A percentile compares a stretch with the other conserved stretches of the same genome.
These are phyloP conservation scores for Amanita molliuscula DNA, from an alignment of 768 basidiomycete species.

Conservation along the genomic window DNA sequence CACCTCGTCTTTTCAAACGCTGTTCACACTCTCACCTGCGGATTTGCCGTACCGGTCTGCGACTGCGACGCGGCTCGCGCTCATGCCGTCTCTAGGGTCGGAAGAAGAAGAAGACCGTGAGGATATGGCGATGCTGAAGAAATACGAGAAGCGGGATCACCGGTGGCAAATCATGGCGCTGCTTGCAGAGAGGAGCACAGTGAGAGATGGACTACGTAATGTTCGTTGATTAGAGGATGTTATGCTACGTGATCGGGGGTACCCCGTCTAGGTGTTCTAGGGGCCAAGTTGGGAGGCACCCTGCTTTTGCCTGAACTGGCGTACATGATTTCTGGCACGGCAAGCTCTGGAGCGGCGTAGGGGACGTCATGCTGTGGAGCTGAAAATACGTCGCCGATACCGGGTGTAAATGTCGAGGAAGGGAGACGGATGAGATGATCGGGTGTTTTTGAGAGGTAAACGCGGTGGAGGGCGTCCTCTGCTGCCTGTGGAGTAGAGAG, in stretches of 20 bases:
- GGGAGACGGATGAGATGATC: constrained; percentile 60
- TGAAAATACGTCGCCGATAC: constrained; percentile 43
- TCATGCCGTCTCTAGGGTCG: constrained; percentile 18
- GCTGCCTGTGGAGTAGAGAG: constrained; percentile 43
- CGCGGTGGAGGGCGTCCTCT: constrained; percentile 73
- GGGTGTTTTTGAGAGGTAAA: constrained; percentile 76
- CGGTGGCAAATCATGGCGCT: constrained; percentile 74
- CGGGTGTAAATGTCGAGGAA: constrained; percentile 59
- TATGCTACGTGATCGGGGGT: neutral
- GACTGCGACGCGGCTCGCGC: constrained; percentile 59
- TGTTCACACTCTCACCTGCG: constrained; percentile 69
- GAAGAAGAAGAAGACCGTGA: constrained; percentile 37
- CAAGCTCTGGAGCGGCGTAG: constrained; percentile 47
- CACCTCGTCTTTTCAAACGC: constrained; percentile 61
- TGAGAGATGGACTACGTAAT: constrained; percentile 39
- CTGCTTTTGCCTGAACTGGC: constrained; percentile 56
- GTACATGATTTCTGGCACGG: constrained; percentile 56
- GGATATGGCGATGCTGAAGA: constrained; percentile 42
- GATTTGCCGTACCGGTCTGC: constrained; percentile 75
- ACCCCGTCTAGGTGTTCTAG: constrained; percentile 3
- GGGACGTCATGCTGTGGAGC: constrained; percentile 14
- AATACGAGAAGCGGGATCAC: constrained; percentile 57
- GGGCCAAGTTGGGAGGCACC: constrained; percentile 2
- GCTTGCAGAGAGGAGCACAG: constrained; percentile 61
- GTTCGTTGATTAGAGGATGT: constrained; percentile 8